Evolutionary conservation across 2,329 filamentous ascomycete species (phyloP).

Genomic region (Colletotrichum brevisporum): DNA sequence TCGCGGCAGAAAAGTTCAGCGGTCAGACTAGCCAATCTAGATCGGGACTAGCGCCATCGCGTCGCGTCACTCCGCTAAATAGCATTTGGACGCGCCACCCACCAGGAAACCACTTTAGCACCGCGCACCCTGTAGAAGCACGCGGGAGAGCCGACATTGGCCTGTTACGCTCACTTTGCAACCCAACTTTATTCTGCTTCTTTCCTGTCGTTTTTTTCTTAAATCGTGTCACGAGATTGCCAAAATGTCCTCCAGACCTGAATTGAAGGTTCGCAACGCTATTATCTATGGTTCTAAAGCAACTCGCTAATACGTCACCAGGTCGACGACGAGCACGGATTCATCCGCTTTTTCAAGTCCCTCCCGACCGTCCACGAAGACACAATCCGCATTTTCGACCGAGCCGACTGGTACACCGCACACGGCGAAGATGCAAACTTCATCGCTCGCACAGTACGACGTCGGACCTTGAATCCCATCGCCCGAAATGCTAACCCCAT

Average conservation of each 20-base stretch:
- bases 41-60: conserved; percentile 33
- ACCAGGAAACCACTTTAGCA: conserved; percentile 32
- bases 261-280: conserved; percentile 71
- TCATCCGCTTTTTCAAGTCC: conserved; percentile 97
- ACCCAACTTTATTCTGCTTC: conserved; percentile 1
- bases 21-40: neutral
- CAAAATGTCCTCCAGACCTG: conserved; percentile 79
- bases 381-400: conserved; percentile 91
- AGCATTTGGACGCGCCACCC: conserved; percentile 34
- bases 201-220: neutral
- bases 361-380: conserved; percentile 79
- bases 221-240: conserved; percentile 3
- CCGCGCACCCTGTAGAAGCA: conserved; percentile 12
- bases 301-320: conserved; percentile 49
- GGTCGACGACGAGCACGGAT: conserved; percentile 97
- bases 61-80: conserved; percentile 38
- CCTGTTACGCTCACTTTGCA: conserved; percentile 15
- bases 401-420: conserved; percentile 96
- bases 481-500: neutral
- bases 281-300: conserved; percentile 23
- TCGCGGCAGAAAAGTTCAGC: conserved; percentile 2
- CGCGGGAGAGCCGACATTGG: neutral
- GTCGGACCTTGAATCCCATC: neutral
- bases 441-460: conserved; percentile 80
- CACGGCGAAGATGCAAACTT: conserved; percentile 88